These are phyloP conservation scores for Knoxdaviesia capensis DNA, from an alignment of 2,329 filamentous ascomycete species.

Conservation along the genomic window DNA sequence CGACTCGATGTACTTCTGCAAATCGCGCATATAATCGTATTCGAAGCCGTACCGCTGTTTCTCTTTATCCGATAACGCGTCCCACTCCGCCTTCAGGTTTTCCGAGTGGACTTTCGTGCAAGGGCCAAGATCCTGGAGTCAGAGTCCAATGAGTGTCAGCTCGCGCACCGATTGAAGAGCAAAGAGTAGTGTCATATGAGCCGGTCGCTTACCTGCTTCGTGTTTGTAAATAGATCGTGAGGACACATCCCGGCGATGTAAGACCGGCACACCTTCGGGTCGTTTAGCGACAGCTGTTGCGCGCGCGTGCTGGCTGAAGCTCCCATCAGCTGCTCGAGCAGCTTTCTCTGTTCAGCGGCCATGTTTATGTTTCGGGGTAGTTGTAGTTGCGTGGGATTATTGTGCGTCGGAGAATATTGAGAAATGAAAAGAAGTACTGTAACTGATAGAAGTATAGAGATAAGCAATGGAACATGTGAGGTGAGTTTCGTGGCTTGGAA, in stretches of 20 bases:
- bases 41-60: conserved; percentile 74
- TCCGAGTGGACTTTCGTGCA: conserved; percentile 83
- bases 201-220: conserved; percentile 42
- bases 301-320: conserved; percentile 52
- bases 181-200: too few species aligned
- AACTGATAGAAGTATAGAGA: too few species aligned
- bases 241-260: conserved; percentile 89
- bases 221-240: conserved; percentile 98
- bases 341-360: conserved; percentile 94
- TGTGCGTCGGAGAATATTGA: too few species aligned
- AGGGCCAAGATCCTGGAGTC: conserved; percentile 49
- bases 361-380: conserved; percentile 24
- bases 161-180: neutral
- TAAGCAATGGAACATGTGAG: too few species aligned
- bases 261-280: conserved; percentile 85
- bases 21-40: conserved; percentile 88
- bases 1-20: conserved; percentile 91
- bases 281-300: conserved; percentile 69
- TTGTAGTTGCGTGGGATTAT: too few species aligned
- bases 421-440: too few species aligned
- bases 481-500: too few species aligned
- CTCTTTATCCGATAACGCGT: conserved; percentile 48
- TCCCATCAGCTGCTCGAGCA: conserved; percentile 94
- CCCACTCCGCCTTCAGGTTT: conserved; percentile 74
- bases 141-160: neutral